Evolutionary conservation across 352 stramenopile species (phyloP).

Genomic region (Pythium volutum): DNA sequence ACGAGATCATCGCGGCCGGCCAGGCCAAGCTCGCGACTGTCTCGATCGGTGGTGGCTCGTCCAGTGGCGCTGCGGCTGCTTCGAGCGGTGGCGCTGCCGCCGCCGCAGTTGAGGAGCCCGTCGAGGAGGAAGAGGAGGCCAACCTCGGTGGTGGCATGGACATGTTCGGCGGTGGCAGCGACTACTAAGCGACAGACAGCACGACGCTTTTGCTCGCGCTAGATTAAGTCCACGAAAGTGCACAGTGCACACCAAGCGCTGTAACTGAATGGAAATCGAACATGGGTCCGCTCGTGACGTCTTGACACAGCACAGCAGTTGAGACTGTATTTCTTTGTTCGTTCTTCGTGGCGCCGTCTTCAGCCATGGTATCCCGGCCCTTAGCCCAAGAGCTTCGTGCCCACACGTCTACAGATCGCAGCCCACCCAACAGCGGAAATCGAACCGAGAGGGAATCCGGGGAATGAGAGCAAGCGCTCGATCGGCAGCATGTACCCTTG

Average conservation of each 20-base stretch:
- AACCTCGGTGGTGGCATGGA: slow-evolving; percentile 80
- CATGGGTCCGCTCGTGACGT: slow-evolving; percentile 29
- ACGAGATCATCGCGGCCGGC: slow-evolving; percentile 82
- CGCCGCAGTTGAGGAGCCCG: slow-evolving; percentile 37
- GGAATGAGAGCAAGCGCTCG: slow-evolving; percentile 72
- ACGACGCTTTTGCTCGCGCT: slow-evolving; percentile 8
- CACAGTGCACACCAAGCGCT: slow-evolving; percentile 16
- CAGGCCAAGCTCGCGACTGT: slow-evolving; percentile 84
- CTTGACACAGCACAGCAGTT: slow-evolving; percentile 19
- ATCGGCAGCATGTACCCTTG: slow-evolving; percentile 76
- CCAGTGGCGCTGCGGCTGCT: slow-evolving; percentile 32
- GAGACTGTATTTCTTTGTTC: not conserved
- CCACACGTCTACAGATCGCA: slow-evolving; percentile 71
- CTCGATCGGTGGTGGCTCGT: slow-evolving; percentile 53
- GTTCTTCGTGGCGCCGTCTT: slow-evolving; percentile 6
- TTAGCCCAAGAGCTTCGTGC: slow-evolving; percentile 61
- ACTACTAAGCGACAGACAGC: slow-evolving; percentile 69
- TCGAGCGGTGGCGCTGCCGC: slow-evolving; percentile 38
- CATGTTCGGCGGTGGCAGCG: slow-evolving; percentile 79
- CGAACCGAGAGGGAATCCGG: slow-evolving; percentile 67
- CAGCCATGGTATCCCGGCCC: not conserved
- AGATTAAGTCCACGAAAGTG: slow-evolving; percentile 18
- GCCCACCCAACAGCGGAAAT: slow-evolving; percentile 78
- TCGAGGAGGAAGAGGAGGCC: slow-evolving; percentile 69
- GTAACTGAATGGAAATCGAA: slow-evolving; percentile 27